Evolutionary conservation across 768 basidiomycete species (phyloP).

Genomic region (Trametes coccinea): DNA sequence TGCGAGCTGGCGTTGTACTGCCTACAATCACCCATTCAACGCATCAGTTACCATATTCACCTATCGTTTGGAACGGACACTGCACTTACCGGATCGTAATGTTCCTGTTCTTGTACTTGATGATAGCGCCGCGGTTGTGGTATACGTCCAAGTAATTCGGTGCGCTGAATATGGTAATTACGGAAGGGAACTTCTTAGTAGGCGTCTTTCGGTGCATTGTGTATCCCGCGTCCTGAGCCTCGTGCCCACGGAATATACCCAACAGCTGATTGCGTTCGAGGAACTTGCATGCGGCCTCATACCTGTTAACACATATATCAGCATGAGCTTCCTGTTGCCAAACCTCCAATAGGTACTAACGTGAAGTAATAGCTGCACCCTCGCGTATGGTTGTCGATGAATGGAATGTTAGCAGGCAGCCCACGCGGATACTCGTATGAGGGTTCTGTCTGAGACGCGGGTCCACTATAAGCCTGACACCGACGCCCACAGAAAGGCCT

Average conservation of each 20-base stretch:
- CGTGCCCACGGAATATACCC: conserved; percentile 95
- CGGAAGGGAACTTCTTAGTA: conserved; percentile 91
- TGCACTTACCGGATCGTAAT: conserved; percentile 73
- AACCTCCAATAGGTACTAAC: conserved; percentile 44
- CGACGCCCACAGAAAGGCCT: conserved; percentile 22
- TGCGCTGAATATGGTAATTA: conserved; percentile 97
- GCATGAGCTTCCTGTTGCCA: not conserved
- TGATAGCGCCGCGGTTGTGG: conserved; percentile 93
- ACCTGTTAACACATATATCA: conserved; percentile 40
- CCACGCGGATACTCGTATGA: conserved; percentile 33
- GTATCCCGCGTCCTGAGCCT: conserved; percentile 95
- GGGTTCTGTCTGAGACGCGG: conserved; percentile 23
- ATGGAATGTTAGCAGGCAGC: conserved; percentile 58
- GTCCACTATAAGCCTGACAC: not conserved
- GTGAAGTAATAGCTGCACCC: conserved; percentile 95
- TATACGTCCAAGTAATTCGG: conserved; percentile 97
- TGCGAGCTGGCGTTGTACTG: conserved; percentile 49
- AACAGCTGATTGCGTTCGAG: conserved; percentile 87
- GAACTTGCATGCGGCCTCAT: conserved; percentile 90
- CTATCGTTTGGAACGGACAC: not conserved
- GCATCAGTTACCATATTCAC: no score
- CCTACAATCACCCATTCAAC: conserved; percentile 2
- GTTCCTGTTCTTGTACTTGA: conserved; percentile 96
- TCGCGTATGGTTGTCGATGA: conserved; percentile 79
- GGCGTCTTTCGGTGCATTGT: conserved; percentile 96